A percentile compares a stretch with the other conserved stretches of the same genome.
Evolutionary conservation across 306 rosid species (phyloP).

Genomic region (Betula pendula): DNA sequence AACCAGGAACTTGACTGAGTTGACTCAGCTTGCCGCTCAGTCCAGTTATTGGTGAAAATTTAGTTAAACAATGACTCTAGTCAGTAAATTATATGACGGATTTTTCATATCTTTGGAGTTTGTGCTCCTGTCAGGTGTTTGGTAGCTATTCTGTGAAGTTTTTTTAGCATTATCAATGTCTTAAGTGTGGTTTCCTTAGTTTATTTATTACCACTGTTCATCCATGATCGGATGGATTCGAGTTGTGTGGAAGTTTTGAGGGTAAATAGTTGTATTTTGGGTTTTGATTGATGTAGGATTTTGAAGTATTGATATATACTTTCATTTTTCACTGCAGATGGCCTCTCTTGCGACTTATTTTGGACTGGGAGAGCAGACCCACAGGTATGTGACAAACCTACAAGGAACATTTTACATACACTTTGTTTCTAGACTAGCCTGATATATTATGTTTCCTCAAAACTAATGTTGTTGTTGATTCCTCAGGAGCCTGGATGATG

Average conservation of each 20-base stretch:
- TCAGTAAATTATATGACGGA: background rate
- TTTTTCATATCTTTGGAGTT: background rate
- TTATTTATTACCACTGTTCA: background rate
- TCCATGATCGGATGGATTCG: background rate
- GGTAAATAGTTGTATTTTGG: background rate
- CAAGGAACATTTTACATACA: background rate
- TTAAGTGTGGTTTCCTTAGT: background rate
- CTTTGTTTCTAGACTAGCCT: background rate
- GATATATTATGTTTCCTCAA: constrained; percentile 7
- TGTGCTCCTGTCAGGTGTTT: background rate
- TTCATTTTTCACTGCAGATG: constrained; percentile 53
- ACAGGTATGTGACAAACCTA: constrained; percentile 50
- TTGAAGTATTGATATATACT: constrained; percentile 3
- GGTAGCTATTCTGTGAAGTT: background rate
- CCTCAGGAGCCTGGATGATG: constrained; percentile 94
- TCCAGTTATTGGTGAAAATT: background rate
- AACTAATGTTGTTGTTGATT: constrained; percentile 32
- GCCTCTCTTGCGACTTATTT: constrained; percentile 91
- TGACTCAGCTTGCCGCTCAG: background rate
- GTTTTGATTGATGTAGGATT: background rate
- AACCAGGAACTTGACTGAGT: background rate
- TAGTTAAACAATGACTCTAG: background rate
- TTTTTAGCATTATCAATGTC: background rate
- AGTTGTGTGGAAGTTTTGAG: constrained; percentile 4
- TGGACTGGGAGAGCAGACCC: constrained; percentile 88